phyloP scores from a whole-genome alignment of 495 filamentous ascomycete species.

The Hamigera avellanea region DNA sequence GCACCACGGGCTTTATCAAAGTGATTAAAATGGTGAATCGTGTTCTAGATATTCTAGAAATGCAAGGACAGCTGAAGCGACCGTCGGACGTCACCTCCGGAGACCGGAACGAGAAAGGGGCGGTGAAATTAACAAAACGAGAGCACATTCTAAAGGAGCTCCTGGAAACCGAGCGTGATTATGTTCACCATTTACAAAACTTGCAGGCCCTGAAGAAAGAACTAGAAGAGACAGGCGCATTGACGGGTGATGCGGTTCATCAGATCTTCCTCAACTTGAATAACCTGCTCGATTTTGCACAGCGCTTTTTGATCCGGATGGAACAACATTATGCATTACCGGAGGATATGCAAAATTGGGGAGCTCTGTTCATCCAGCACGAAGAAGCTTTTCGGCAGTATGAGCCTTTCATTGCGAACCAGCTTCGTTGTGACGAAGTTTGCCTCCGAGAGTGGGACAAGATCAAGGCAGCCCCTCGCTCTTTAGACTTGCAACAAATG shows the following conservation, averaged over 20 bases:
- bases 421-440: conserved; percentile 42
- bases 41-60: conserved; percentile 76
- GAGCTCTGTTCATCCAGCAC: conserved; percentile 64
- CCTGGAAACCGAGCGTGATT: conserved; percentile 89
- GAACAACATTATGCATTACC: conserved; percentile 86
- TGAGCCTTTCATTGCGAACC: conserved; percentile 93
- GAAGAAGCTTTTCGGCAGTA: conserved; percentile 82
- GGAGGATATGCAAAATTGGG: conserved; percentile 78
- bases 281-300: conserved; percentile 85
- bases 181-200: conserved; percentile 95
- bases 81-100: conserved; percentile 34
- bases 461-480: conserved; percentile 41
- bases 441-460: conserved; percentile 42
- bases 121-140: conserved; percentile 57
- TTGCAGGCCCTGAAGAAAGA: conserved; percentile 86
- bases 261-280: conserved; percentile 96
- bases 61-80: conserved; percentile 54
- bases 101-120: conserved; percentile 28
- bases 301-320: conserved; percentile 85
- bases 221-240: conserved; percentile 73
- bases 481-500: conserved; percentile 47
- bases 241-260: conserved; percentile 84
- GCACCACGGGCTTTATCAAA: conserved; percentile 97
- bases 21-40: conserved; percentile 77
- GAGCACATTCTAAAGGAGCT: conserved; percentile 84